Percentiles rank a stretch among this genome's conserved stretches.
Evolutionary conservation across 2,329 filamentous ascomycete genomes (phyloP).

Genomic region (Alternaria infectoria): DNA sequence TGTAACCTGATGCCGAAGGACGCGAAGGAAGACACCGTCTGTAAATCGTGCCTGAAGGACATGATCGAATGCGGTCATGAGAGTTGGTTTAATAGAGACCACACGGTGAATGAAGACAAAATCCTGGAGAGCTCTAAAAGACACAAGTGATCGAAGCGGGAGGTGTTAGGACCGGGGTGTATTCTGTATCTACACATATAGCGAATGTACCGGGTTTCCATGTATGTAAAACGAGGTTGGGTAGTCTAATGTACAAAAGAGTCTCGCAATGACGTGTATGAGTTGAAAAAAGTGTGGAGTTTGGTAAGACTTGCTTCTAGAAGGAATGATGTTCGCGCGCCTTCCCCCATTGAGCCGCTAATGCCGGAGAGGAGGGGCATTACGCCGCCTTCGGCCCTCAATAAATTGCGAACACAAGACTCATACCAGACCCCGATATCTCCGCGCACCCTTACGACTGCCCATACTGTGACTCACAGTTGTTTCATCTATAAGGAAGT

Average conservation of each 20-base stretch:
- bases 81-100: neutral
- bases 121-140: too few species aligned
- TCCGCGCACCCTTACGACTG: slow-evolving; percentile 8
- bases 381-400: slow-evolving; percentile 26
- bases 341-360: neutral
- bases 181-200: neutral
- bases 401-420: slow-evolving; percentile 29
- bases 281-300: neutral
- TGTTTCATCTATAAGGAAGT: slow-evolving; percentile 12
- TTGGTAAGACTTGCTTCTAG: slow-evolving; percentile 5
- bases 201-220: neutral
- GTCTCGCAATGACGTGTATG: slow-evolving; percentile 1
- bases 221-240: neutral
- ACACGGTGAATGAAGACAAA: neutral
- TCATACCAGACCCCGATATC: slow-evolving; percentile 15
- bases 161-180: rapidly evolving
- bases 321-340: slow-evolving; percentile 6
- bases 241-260: neutral
- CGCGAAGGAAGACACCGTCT: too few species aligned
- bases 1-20: too few species aligned
- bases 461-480: slow-evolving; percentile 21
- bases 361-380: slow-evolving; percentile 8
- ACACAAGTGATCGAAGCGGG: neutral
- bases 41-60: too few species aligned
- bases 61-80: rapidly evolving